Conservation (phyloP, 148 eudicot species). For the Spergularia bocconei region DNA sequence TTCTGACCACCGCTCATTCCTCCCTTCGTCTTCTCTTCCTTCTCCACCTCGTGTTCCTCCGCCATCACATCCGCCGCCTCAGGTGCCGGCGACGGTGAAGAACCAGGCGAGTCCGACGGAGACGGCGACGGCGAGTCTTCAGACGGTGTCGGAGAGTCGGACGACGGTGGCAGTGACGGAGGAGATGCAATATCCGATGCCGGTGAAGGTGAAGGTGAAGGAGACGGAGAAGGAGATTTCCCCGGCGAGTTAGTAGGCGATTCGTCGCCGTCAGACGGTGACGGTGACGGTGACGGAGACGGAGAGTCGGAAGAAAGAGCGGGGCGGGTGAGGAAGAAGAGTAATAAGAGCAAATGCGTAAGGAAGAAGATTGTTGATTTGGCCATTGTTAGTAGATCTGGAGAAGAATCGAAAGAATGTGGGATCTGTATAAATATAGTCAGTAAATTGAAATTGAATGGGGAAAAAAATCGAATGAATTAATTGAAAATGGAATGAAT, state of each 20-base stretch:
- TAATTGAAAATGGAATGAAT: no score
- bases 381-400: background rate
- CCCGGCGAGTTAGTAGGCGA: background rate
- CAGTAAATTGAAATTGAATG: no score
- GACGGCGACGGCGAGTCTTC: background rate
- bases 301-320: constrained; percentile 9
- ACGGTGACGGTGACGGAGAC: background rate
- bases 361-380: background rate
- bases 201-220: constrained; percentile 6
- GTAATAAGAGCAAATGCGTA: background rate
- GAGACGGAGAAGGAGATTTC: background rate
- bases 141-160: background rate
- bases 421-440: no score
- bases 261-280: background rate
- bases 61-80: background rate
- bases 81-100: background rate
- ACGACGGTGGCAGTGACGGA: background rate
- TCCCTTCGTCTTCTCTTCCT: constrained; percentile 2
- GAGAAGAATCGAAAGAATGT: no score
- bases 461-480: no score
- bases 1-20: constrained; percentile 41
- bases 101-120: background rate
- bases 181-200: background rate
- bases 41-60: background rate
- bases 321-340: background rate